Base-by-base conservation (phyloP, 148 eudicot species). In the Agrostemma githago region DNA sequence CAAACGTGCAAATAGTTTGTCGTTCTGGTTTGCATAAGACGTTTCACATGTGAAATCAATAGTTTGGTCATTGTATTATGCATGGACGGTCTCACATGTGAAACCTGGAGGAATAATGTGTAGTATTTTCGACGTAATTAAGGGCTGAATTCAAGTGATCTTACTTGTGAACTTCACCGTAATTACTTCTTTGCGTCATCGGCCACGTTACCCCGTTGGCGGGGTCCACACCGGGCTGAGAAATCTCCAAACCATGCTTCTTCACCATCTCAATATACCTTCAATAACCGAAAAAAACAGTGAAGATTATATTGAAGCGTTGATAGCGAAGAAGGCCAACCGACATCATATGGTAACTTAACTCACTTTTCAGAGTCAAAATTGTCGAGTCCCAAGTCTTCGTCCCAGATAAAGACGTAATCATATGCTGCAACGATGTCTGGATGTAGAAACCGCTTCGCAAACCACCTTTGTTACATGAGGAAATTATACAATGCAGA, bases 361-460 rank as follows among this genome's bases (percentile, higher is more conserved):
- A 76, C 96, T 83, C 40, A 96, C 99, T 96, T 89, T 79, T 96
- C 95, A 4, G 95, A 92, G 75, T 96, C 75, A 69, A 89, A 96
- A 84, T 92, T 74, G 67, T 94, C 88, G 12, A 91, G 85, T 59
- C 97, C 98, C 66, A 94, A 85, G 76, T 94, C 98, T 82, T 94
- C 98, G 65, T 94, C 98, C 98, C 98, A 94, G 61, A 94, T 85
- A 74, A 94, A 94, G 48, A 94, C 85, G 86, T 88, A 96, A 41
- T 96, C 99, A 68, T 96, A 96, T 48, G 89, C 65, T 8, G 97
- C 96, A 76, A 96, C 96, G 54, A 96, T 84, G 76, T 89, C 96
- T 0, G 99, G 99, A 84, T 96, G 97, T 66, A 96, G 84, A 72
- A 96, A 96, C 62, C 99, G 79, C 74, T 96, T 96, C 0, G 97